A percentile compares a stretch with the other conserved stretches of the same genome.
Conservation (phyloP, 305 asterid genomes). For the Salvia sclarea region DNA sequence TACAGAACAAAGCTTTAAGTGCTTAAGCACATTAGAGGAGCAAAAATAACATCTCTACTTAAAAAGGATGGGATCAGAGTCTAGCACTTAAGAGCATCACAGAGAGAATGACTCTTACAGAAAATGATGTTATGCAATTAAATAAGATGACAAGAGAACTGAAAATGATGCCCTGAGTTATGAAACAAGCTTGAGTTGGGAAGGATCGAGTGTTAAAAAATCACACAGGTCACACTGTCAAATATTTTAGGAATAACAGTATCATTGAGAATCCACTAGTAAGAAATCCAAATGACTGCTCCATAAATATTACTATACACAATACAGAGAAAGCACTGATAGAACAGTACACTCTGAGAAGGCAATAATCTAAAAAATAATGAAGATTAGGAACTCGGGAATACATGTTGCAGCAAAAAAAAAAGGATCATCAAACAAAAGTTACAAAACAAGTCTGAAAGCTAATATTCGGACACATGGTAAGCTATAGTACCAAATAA, state of each 20-base stretch:
- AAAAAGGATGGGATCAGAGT: not conserved
- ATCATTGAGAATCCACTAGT: constrained; percentile 6
- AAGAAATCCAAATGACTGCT: not conserved
- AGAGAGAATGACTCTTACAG: not conserved
- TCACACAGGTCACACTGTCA: not conserved
- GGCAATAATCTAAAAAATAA: constrained; percentile 6
- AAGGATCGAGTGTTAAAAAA: constrained; percentile 1
- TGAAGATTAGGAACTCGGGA: not conserved
- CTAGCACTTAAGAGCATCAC: constrained; percentile 14
- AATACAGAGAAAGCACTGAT: not conserved
- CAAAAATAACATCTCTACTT: constrained; percentile 5
- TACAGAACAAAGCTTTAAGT: not conserved
- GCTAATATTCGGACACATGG: not conserved
- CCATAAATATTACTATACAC: not conserved
- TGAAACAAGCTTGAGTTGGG: not conserved
- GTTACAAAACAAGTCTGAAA: not conserved
- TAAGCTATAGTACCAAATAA: not conserved
- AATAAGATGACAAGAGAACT: not conserved
- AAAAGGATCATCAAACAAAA: constrained; percentile 26
- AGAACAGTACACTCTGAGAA: not conserved
- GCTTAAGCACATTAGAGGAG: constrained; percentile 12
- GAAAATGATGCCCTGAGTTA: not conserved
- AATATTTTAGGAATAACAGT: not conserved
- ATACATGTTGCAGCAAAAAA: constrained; percentile 13
- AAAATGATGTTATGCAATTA: not conserved